Conservation (phyloP, 2,329 filamentous ascomycete species). For the Aurifilum marmelostoma region DNA sequence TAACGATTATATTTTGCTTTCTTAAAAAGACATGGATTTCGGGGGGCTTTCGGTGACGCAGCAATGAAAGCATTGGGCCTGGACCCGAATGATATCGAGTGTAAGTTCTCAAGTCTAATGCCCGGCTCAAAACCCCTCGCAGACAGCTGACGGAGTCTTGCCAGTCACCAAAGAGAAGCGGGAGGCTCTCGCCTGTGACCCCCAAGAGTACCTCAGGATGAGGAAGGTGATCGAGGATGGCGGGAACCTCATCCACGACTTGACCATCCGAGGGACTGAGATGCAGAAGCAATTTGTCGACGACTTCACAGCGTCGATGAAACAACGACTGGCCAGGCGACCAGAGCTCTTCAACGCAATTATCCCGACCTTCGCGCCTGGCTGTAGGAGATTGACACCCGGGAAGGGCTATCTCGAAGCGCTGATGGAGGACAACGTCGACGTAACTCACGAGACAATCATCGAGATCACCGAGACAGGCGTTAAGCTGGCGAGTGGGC, state of each 20-base stretch:
- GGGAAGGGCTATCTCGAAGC: conserved; percentile 52
- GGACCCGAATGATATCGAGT: conserved; percentile 42
- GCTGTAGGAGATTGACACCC: conserved; percentile 50
- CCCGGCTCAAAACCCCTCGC: too few relatives aligned
- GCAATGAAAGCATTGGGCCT: conserved; percentile 48
- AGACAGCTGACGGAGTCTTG: conserved; percentile 4
- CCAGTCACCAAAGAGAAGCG: conserved; percentile 45
- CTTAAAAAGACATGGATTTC: conserved; percentile 49
- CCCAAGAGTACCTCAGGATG: conserved; percentile 43
- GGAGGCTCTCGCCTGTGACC: conserved; percentile 42
- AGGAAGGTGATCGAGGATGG: conserved; percentile 49
- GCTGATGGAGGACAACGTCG: conserved; percentile 45
- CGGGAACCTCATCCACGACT: conserved; percentile 47
- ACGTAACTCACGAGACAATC: conserved; percentile 43
- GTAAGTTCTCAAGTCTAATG: conserved; percentile 37
- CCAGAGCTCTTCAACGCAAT: conserved; percentile 49
- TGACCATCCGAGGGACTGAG: conserved; percentile 42
- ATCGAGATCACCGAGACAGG: conserved; percentile 41
- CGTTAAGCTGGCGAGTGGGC: conserved; percentile 35
- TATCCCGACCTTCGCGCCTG: conserved; percentile 47
- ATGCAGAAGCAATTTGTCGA: conserved; percentile 41
- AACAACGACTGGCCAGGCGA: conserved; percentile 43
- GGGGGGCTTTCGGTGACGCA: conserved; percentile 49
- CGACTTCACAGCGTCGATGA: conserved; percentile 45
- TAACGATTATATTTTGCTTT: neutral